phyloP scores from a whole-genome alignment of 2,329 filamentous ascomycete species.

The Alternaria conjuncta region DNA sequence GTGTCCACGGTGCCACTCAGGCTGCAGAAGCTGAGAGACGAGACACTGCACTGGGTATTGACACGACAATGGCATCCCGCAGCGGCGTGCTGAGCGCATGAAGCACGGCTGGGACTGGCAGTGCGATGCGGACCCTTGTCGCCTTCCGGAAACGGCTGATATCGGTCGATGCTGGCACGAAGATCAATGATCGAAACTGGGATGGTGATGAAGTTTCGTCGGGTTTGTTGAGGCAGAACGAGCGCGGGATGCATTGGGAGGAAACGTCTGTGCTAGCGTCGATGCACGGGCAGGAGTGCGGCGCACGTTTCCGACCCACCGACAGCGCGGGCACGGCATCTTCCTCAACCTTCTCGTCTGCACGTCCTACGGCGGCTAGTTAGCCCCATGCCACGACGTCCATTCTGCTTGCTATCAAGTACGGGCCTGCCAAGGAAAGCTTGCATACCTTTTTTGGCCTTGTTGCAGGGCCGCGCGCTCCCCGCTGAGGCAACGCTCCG shows the following conservation, averaged over 20 bases:
- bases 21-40: constrained; percentile 6
- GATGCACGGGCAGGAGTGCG: constrained; percentile 2
- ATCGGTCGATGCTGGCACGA: constrained; percentile 3
- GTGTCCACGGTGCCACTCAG: constrained; percentile 6
- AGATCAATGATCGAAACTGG: constrained; percentile 10
- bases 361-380: constrained; percentile 7
- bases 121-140: not conserved
- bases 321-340: constrained; percentile 5
- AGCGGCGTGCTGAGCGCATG: not conserved
- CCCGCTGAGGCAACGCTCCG: constrained; percentile 8
- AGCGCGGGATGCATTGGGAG: constrained; percentile 1
- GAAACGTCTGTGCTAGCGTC: constrained; percentile 12
- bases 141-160: constrained; percentile 6
- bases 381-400: constrained; percentile 13
- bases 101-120: not conserved
- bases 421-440: constrained; percentile 11
- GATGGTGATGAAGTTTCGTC: constrained; percentile 8
- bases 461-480: constrained; percentile 5
- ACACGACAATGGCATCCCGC: constrained; percentile 3
- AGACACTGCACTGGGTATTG: not conserved
- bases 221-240: constrained; percentile 4
- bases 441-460: constrained; percentile 10
- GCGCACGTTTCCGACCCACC: constrained; percentile 11
- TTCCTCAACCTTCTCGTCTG: constrained; percentile 5
- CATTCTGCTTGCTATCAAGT: constrained; percentile 2